Evolutionary conservation across 805 yeast genomes (phyloP).

Genomic region (Lipomyces sp.): DNA sequence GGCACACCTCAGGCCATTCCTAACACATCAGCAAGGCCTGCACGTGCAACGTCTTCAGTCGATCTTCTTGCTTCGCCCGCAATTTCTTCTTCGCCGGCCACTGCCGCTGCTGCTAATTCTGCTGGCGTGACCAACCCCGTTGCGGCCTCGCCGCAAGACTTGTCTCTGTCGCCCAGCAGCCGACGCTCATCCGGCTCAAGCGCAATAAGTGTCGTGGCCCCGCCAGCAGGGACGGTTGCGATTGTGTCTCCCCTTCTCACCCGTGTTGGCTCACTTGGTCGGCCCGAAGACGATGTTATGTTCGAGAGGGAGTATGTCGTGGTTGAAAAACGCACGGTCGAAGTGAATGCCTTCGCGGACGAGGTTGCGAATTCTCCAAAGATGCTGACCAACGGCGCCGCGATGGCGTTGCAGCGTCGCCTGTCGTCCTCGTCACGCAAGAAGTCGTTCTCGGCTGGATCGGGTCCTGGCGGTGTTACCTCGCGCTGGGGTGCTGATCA

Average conservation of each 20-base stretch:
- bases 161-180: neutral
- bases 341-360: slow-evolving; percentile 93
- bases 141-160: neutral
- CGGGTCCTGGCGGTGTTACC: neutral
- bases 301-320: slow-evolving; percentile 87
- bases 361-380: slow-evolving; percentile 55
- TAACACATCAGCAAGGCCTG: no score
- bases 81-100: neutral
- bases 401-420: slow-evolving; percentile 19
- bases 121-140: neutral
- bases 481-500: slow-evolving; percentile 3
- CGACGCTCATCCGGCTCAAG: neutral
- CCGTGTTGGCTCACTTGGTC: slow-evolving; percentile 10
- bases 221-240: neutral
- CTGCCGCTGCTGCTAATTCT: slow-evolving; percentile 2
- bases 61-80: no score
- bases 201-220: neutral
- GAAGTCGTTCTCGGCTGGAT: neutral
- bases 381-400: neutral
- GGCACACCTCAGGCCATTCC: no score
- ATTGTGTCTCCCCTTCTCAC: neutral
- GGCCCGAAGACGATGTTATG: slow-evolving; percentile 28
- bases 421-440: slow-evolving; percentile 12
- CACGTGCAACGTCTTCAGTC: no score
- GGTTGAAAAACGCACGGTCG: slow-evolving; percentile 90